phyloP scores from a whole-genome alignment of 441 rosid genomes.

The Aleurites moluccanus region DNA sequence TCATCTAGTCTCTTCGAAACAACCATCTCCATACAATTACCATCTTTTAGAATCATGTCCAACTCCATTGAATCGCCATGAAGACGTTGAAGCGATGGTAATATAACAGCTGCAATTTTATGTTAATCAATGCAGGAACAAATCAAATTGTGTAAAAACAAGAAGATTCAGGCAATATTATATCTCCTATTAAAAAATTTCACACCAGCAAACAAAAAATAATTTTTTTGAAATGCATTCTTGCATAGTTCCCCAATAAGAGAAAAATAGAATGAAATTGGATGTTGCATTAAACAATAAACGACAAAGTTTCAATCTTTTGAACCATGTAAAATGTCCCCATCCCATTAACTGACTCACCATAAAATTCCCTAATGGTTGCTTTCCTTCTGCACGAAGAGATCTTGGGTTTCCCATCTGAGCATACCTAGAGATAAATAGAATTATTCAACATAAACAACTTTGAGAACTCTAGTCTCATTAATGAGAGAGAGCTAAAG shows the following conservation, averaged over 20 bases:
- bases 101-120: conserved; percentile 57
- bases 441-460: not conserved
- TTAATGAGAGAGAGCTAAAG: not conserved
- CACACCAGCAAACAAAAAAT: not conserved
- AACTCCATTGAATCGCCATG: conserved; percentile 49
- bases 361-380: conserved; percentile 71
- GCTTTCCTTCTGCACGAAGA: conserved; percentile 62
- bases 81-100: conserved; percentile 78
- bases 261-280: not conserved
- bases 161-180: not conserved
- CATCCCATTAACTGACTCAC: conserved; percentile 34
- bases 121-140: not conserved
- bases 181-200: too few relatives aligned
- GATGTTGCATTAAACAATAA: not conserved
- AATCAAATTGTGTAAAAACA: conserved; percentile 1
- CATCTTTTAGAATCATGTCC: conserved; percentile 25
- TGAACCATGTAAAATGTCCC: not conserved
- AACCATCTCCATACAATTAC: conserved; percentile 31
- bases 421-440: conserved; percentile 38
- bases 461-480: not conserved
- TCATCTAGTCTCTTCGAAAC: conserved; percentile 27
- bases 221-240: not conserved
- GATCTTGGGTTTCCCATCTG: conserved; percentile 42
- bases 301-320: not conserved
- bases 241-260: not conserved